Base-by-base conservation (phyloP, 2,329 filamentous ascomycete species). In the Sporothrix brasiliensis region DNA sequence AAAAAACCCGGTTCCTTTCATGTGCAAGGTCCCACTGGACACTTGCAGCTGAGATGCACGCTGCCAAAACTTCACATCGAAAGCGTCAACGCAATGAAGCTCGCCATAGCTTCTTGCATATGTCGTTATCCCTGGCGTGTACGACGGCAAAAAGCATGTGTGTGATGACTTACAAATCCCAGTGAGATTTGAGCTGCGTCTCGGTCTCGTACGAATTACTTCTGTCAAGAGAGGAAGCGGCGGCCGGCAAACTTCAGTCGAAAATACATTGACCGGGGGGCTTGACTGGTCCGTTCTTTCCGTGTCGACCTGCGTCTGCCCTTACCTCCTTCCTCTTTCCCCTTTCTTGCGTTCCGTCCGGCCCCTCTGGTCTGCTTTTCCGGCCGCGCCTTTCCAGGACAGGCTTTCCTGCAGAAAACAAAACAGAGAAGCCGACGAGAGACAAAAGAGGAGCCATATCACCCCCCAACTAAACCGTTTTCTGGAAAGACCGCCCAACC, bases 331-430 rank as follows among this genome's bases (percentile, higher is more conserved):
- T 41, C 19, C 52, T 53, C 27, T 58, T 39, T 53, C 53, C 56
- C 16, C 56, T 52, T 50, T 61, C 39, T 63, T 63, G 58, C 21
- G 56, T 56, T 27, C 63, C 30, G 16, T 21, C 69, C 53, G 63
- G 63, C 63, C 69, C 63, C 69, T 67, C 69, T 61, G 44, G 21
- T 70, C 63, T 68, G 49, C 65, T 61, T 50, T 70, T 70, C 61
- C 69, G 61, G 69, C 61, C 30, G 58, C 27, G 30, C 61, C 61
- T 47, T 67, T 50, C 63, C 52, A 52, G 39, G 66, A 56, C 21
- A 34, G 66, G 41, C 34, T 58, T 14, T 41, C 24, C 4, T 24
- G 58, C 39, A 47, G 58, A 16, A 44, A 19, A 47, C 7, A 14
- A 44, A n/a, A 4, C 2, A 9, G 41, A 41, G 19, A 60, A 21